These are phyloP conservation scores for Nitzschia sp. DNA, from an alignment of 108 stramenopile genomes.

Conservation along the genomic window DNA sequence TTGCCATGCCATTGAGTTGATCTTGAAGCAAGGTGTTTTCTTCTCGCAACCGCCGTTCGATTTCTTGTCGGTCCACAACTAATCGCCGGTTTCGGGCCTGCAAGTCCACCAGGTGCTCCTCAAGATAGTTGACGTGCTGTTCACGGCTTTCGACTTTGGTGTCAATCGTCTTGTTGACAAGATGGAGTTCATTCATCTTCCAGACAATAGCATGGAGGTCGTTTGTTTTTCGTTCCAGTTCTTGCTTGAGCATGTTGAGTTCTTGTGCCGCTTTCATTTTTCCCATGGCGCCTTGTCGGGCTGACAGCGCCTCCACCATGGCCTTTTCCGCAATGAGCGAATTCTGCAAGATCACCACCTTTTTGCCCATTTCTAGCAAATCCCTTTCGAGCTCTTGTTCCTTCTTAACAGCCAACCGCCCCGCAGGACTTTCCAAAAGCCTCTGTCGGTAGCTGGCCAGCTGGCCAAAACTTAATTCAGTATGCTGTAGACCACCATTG, in stretches of 20 bases:
- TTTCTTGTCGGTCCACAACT: conserved; percentile 60
- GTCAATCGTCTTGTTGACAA: conserved; percentile 82
- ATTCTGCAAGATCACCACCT: conserved; percentile 76
- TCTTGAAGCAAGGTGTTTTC: conserved; percentile 62
- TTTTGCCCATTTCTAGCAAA: conserved; percentile 63
- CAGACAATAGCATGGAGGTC: conserved; percentile 79
- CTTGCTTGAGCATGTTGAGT: conserved; percentile 57
- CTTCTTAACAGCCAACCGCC: conserved; percentile 58
- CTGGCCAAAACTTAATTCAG: conserved; percentile 45
- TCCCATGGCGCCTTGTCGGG: conserved; percentile 47
- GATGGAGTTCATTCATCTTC: conserved; percentile 91
- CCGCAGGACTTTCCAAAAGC: conserved; percentile 67
- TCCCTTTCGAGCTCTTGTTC: conserved; percentile 76
- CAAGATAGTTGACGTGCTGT: conserved; percentile 78
- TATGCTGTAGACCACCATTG: neutral
- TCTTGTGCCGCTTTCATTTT: conserved; percentile 76
- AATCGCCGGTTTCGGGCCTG: conserved; percentile 65
- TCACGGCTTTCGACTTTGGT: conserved; percentile 80
- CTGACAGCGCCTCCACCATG: conserved; percentile 71
- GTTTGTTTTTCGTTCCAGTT: conserved; percentile 75
- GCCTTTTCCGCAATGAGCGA: conserved; percentile 77
- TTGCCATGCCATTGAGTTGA: conserved; percentile 70
- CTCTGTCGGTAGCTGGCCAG: conserved; percentile 63
- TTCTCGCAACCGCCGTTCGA: conserved; percentile 56
- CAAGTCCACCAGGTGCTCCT: conserved; percentile 75